These are phyloP conservation scores for Lasiodiplodia sp. DNA, from an alignment of 2,329 filamentous ascomycete species.

Conservation along the genomic window DNA sequence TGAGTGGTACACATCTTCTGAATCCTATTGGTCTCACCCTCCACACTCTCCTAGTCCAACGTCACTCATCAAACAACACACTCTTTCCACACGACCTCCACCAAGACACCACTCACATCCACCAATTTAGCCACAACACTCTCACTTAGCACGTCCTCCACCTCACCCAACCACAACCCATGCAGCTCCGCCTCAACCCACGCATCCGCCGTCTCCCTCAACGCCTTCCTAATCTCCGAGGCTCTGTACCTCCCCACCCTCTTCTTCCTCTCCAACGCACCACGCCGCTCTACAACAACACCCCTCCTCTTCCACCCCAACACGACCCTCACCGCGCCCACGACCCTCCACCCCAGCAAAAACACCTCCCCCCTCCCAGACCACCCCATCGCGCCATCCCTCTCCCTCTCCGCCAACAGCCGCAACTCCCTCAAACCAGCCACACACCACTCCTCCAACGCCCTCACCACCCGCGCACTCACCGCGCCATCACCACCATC, in stretches of 20 bases:
- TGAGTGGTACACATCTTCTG: too few species aligned
- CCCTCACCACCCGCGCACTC: not conserved
- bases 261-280: slow-evolving; percentile 32
- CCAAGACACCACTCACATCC: slow-evolving; percentile 12
- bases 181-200: slow-evolving; percentile 39
- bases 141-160: slow-evolving; percentile 43
- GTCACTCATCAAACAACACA: not conserved
- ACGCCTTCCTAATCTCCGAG: slow-evolving; percentile 36
- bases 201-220: slow-evolving; percentile 39
- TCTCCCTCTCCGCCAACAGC: slow-evolving; percentile 28
- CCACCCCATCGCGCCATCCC: slow-evolving; percentile 76
- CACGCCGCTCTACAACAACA: not conserved
- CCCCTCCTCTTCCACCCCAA: slow-evolving; percentile 22
- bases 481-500: not conserved
- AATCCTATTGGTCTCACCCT: too few species aligned
- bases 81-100: not conserved
- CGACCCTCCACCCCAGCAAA: slow-evolving; percentile 59
- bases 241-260: slow-evolving; percentile 34
- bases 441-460: not conserved
- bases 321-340: slow-evolving; percentile 53
- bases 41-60: too few species aligned
- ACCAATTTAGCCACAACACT: slow-evolving; percentile 32
- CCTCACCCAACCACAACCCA: slow-evolving; percentile 47
- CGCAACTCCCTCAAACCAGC: not conserved
- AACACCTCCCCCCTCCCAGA: slow-evolving; percentile 73